Evolutionary conservation across 202 grass and related monocot species (phyloP).

Genomic region (Carex arenaria): DNA sequence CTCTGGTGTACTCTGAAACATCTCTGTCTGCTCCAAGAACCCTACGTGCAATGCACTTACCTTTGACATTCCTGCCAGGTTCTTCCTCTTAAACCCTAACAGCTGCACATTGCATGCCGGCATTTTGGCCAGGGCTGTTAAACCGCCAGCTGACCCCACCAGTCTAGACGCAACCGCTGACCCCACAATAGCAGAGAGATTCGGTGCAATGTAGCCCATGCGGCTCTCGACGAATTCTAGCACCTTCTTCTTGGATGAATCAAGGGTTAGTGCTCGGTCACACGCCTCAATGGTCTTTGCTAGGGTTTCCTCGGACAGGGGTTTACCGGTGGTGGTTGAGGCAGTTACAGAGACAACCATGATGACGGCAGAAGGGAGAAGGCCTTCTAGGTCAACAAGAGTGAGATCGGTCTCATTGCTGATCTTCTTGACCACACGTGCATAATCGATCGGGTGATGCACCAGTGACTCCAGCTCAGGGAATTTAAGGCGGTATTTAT

Average conservation of each 20-base stretch:
- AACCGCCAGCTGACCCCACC: conserved; percentile 76
- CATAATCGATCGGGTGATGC: conserved; percentile 89
- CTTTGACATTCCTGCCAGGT: conserved; percentile 72
- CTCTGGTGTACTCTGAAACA: conserved; percentile 77
- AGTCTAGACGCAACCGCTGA: conserved; percentile 74
- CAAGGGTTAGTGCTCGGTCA: conserved; percentile 68
- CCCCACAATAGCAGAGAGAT: conserved; percentile 73
- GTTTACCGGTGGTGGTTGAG: conserved; percentile 82
- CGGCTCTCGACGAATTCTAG: conserved; percentile 84
- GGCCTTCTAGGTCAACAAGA: conserved; percentile 75
- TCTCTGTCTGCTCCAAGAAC: conserved; percentile 79
- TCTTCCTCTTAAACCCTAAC: conserved; percentile 74
- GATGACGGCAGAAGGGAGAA: conserved; percentile 81
- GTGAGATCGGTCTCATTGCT: conserved; percentile 85
- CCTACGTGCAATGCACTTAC: conserved; percentile 64
- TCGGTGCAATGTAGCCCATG: conserved; percentile 82
- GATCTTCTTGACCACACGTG: conserved; percentile 86
- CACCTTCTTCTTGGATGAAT: conserved; percentile 78
- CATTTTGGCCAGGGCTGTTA: conserved; percentile 74
- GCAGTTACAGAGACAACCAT: conserved; percentile 79
- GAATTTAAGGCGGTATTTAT: conserved; percentile 84
- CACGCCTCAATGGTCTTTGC: conserved; percentile 68
- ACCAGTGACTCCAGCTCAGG: conserved; percentile 79
- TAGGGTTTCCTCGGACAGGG: conserved; percentile 63
- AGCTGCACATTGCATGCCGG: conserved; percentile 84